phyloP scores from a whole-genome alignment of 805 yeast genomes.

The Starmerella kuoi region DNA sequence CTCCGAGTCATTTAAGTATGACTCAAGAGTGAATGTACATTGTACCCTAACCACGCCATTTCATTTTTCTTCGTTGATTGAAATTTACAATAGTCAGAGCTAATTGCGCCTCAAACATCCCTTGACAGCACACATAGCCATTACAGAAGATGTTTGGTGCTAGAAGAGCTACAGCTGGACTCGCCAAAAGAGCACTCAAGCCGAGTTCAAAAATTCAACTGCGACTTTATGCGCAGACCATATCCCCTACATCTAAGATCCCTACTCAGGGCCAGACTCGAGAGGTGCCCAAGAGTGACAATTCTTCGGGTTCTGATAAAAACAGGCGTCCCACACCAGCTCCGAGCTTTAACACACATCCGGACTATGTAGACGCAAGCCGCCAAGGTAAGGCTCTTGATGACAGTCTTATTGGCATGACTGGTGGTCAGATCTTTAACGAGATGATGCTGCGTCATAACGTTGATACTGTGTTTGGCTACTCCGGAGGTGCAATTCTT shows the following conservation, averaged over 20 bases:
- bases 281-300: conserved; percentile 14
- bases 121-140: no score
- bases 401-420: conserved; percentile 81
- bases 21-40: no score
- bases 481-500: conserved; percentile 97
- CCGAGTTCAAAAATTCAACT: neutral
- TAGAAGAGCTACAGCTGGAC: neutral
- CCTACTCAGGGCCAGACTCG: conserved; percentile 5
- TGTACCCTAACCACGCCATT: no score
- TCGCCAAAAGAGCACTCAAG: conserved; percentile 1
- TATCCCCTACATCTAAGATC: conserved; percentile 17
- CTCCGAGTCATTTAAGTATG: no score
- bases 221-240: conserved; percentile 12
- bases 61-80: no score
- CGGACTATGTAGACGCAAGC: conserved; percentile 6
- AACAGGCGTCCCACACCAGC: conserved; percentile 29
- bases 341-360: conserved; percentile 28
- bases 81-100: no score
- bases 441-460: conserved; percentile 96
- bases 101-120: no score
- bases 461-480: conserved; percentile 92
- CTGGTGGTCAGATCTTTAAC: conserved; percentile 98
- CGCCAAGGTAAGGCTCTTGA: conserved; percentile 22
- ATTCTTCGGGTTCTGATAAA: neutral
- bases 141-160: conserved; percentile 3